These are phyloP conservation scores for Passalora sequoiae DNA, from an alignment of 2,329 filamentous ascomycete genomes.

Conservation along the genomic window DNA sequence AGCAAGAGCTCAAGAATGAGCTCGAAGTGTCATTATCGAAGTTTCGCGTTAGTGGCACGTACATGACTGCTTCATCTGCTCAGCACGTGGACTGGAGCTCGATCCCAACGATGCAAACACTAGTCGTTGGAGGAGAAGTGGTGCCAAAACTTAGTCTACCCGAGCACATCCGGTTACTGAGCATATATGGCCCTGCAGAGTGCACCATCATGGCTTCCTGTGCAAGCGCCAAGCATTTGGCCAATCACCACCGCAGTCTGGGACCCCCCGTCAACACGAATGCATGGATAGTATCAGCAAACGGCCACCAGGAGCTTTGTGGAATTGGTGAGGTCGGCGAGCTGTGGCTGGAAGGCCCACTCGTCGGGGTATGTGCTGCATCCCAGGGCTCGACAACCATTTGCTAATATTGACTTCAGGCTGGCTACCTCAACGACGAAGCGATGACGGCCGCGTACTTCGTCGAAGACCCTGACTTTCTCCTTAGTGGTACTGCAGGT, in stretches of 20 bases:
- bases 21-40: neutral
- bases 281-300: neutral
- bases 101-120: neutral
- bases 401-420: too few species aligned
- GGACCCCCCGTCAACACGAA: neutral
- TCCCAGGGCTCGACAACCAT: too few species aligned
- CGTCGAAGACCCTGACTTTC: slow-evolving; percentile 21
- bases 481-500: slow-evolving; percentile 10
- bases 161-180: neutral
- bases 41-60: neutral
- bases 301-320: slow-evolving; percentile 16
- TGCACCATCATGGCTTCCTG: neutral
- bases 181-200: slow-evolving; percentile 3
- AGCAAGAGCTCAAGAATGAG: slow-evolving; percentile 7
- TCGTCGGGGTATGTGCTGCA: slow-evolving; percentile 29
- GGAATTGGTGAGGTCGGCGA: slow-evolving; percentile 47
- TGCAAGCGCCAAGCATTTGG: neutral
- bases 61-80: neutral
- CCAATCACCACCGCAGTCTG: neutral
- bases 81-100: neutral
- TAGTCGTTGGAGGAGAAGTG: neutral
- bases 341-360: slow-evolving; percentile 43
- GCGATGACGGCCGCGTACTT: slow-evolving; percentile 26
- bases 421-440: slow-evolving; percentile 34
- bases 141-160: neutral